Conservation (phyloP, 1,284 basidiomycete genomes). For the Mycena sp. region DNA sequence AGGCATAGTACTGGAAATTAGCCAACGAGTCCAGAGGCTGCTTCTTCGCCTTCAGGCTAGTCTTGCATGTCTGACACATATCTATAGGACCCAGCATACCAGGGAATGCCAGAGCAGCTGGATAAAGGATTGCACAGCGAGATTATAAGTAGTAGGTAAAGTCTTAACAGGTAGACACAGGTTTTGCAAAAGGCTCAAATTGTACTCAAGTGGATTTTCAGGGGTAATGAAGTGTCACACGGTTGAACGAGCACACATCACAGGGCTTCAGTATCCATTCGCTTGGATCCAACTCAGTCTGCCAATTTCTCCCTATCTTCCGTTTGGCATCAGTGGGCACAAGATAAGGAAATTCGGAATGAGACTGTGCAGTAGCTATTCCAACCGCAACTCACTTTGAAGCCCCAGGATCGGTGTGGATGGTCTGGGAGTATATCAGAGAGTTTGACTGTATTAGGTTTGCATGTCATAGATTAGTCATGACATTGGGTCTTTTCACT, state of each 20-base stretch:
- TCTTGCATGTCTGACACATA: not conserved
- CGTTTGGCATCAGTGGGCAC: too few relatives aligned
- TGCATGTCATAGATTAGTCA: too few relatives aligned
- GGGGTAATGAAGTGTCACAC: not conserved
- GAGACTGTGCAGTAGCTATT: too few relatives aligned
- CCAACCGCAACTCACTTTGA: too few relatives aligned
- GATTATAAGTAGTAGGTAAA: not conserved
- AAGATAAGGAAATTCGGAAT: too few relatives aligned
- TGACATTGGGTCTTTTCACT: too few relatives aligned
- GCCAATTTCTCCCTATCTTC: not conserved
- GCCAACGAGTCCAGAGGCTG: not conserved
- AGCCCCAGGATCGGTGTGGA: too few relatives aligned
- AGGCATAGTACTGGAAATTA: too few relatives aligned
- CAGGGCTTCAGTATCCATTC: not conserved
- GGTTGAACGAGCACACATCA: not conserved
- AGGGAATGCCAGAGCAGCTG: not conserved
- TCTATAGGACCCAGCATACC: not conserved
- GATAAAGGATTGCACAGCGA: not conserved
- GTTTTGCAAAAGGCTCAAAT: not conserved
- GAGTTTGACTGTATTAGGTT: too few relatives aligned
- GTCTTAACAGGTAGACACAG: not conserved
- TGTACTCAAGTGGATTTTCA: not conserved
- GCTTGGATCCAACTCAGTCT: not conserved
- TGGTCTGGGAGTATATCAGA: too few relatives aligned
- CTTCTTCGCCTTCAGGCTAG: not conserved